Conservation (phyloP, 768 basidiomycete genomes). For the Russula abietina region DNA sequence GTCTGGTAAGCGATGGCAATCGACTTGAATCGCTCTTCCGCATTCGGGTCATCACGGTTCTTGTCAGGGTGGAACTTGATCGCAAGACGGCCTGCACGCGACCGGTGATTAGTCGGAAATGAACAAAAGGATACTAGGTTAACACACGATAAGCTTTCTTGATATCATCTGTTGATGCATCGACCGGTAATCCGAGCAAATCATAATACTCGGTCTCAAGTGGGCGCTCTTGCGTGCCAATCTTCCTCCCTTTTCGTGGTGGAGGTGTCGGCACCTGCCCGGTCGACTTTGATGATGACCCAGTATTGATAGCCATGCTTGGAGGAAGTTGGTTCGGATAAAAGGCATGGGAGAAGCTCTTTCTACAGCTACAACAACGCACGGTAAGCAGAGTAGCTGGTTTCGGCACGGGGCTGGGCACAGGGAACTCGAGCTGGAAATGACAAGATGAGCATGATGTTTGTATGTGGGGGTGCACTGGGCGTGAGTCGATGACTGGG, state of each 20-base stretch:
- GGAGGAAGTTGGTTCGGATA: slow-evolving; percentile 55
- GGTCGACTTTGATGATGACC: slow-evolving; percentile 17
- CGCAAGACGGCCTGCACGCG: slow-evolving; percentile 58
- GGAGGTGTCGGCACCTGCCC: slow-evolving; percentile 14
- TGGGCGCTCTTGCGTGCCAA: slow-evolving; percentile 83
- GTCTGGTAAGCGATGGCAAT: slow-evolving; percentile 89
- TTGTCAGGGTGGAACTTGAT: slow-evolving; percentile 93
- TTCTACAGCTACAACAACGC: slow-evolving; percentile 64
- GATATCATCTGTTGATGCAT: slow-evolving; percentile 76
- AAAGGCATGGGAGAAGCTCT: slow-evolving; percentile 56
- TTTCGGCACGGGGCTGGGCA: slow-evolving; percentile 53
- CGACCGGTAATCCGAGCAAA: slow-evolving; percentile 65
- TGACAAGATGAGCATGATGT: slow-evolving; percentile 57
- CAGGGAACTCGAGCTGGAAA: slow-evolving; percentile 57
- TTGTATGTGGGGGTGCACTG: slow-evolving; percentile 58
- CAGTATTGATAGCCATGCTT: slow-evolving; percentile 8
- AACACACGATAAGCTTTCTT: slow-evolving; percentile 84
- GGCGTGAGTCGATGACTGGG: slow-evolving; percentile 56
- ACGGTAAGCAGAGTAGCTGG: slow-evolving; percentile 56
- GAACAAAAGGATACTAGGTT: not conserved
- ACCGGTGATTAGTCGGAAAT: not conserved
- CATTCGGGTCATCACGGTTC: slow-evolving; percentile 79
- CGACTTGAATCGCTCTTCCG: slow-evolving; percentile 84
- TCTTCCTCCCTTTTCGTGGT: slow-evolving; percentile 58
- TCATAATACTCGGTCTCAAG: slow-evolving; percentile 92